Evolutionary conservation across 768 basidiomycete species (phyloP).

Genomic region (Boletus huronensis): DNA sequence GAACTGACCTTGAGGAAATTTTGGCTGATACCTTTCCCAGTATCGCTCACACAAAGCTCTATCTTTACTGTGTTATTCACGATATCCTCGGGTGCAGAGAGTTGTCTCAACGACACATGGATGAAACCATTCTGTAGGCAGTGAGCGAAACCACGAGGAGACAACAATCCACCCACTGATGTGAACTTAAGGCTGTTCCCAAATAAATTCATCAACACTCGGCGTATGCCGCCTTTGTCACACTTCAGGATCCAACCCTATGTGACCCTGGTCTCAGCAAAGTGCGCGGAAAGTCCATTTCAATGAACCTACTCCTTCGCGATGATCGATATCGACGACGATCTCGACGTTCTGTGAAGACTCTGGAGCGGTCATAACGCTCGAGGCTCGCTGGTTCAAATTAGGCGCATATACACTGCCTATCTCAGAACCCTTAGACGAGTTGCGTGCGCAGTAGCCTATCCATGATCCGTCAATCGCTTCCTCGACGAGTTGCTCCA

Average conservation of each 20-base stretch:
- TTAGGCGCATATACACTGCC: conserved; percentile 89
- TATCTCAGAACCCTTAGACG: conserved; percentile 71
- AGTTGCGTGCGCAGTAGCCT: conserved; percentile 79
- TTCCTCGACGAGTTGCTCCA: conserved; percentile 82
- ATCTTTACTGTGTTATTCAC: conserved; percentile 63
- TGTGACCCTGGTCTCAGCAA: conserved; percentile 7
- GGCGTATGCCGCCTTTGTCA: conserved; percentile 89
- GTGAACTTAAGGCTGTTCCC: conserved; percentile 95
- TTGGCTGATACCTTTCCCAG: conserved; percentile 94
- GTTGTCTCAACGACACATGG: conserved; percentile 76
- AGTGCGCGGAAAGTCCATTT: background rate
- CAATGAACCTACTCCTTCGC: conserved; percentile 51
- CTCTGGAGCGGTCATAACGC: conserved; percentile 35
- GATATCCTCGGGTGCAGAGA: conserved; percentile 53
- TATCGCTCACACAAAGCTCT: conserved; percentile 83
- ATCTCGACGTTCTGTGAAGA: conserved; percentile 67
- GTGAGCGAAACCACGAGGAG: conserved; percentile 1
- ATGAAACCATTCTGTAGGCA: conserved; percentile 74
- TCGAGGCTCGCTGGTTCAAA: conserved; percentile 41
- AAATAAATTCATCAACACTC: conserved; percentile 92
- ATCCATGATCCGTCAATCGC: conserved; percentile 95
- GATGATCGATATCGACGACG: conserved; percentile 78
- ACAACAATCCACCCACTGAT: conserved; percentile 43
- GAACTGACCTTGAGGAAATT: conserved; percentile 77
- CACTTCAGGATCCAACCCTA: conserved; percentile 86